Conservation (phyloP, 2,329 filamentous ascomycete species). For the Neocucurbitaria cava region DNA sequence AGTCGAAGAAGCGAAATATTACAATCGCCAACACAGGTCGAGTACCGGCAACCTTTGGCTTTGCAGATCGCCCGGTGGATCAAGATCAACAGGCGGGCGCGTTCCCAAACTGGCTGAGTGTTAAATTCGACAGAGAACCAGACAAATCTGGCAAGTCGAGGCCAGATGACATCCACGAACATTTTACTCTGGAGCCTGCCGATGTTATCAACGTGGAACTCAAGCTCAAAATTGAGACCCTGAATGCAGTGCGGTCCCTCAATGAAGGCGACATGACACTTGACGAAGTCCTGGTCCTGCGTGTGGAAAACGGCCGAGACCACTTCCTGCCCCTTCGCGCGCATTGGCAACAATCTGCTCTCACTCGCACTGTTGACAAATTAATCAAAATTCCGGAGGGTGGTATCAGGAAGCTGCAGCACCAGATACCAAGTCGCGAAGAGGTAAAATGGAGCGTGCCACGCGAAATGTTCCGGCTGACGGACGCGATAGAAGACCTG, state of each 20-base stretch:
- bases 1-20: slow-evolving; percentile 69
- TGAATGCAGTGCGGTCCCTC: slow-evolving; percentile 70
- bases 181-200: slow-evolving; percentile 79
- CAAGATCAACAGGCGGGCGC: slow-evolving; percentile 50
- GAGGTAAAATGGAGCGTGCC: slow-evolving; percentile 78
- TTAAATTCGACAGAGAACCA: slow-evolving; percentile 66
- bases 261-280: slow-evolving; percentile 72
- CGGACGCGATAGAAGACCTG: slow-evolving; percentile 74
- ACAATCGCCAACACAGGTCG: slow-evolving; percentile 93
- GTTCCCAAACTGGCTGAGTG: slow-evolving; percentile 72
- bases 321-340: slow-evolving; percentile 87
- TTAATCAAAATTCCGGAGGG: slow-evolving; percentile 83
- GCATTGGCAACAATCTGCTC: slow-evolving; percentile 79
- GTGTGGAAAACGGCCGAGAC: slow-evolving; percentile 83
- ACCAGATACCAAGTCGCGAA: slow-evolving; percentile 55
- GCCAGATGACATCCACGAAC: slow-evolving; percentile 45
- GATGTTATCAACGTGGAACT: slow-evolving; percentile 78
- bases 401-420: slow-evolving; percentile 74
- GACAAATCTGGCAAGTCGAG: slow-evolving; percentile 40
- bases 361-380: slow-evolving; percentile 87
- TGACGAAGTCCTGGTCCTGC: slow-evolving; percentile 87
- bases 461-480: slow-evolving; percentile 86
- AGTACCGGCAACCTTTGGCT: slow-evolving; percentile 78
- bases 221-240: slow-evolving; percentile 69
- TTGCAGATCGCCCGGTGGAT: slow-evolving; percentile 74